phyloP scores from a whole-genome alignment of 208 protist species.

The Leishmania braziliensis region DNA sequence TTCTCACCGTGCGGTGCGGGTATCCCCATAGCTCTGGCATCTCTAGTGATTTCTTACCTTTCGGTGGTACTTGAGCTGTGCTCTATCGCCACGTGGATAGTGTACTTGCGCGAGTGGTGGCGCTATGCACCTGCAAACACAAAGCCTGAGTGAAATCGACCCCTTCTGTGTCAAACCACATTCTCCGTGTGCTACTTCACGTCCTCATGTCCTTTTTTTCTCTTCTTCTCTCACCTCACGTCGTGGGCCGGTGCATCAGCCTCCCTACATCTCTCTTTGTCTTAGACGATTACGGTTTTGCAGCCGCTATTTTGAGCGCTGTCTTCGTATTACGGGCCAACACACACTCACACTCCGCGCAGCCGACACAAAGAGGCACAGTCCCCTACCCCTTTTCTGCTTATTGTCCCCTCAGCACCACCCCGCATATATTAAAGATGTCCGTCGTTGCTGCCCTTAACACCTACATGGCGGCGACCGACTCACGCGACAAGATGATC shows the following conservation, averaged over 20 bases:
- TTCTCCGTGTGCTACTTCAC: neutral
- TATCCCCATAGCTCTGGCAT: neutral
- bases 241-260: neutral
- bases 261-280: neutral
- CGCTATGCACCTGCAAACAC: neutral
- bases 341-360: neutral
- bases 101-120: neutral
- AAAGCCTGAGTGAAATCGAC: neutral
- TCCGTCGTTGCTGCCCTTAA: conserved; percentile 38
- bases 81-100: neutral
- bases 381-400: neutral
- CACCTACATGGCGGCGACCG: conserved; percentile 58
- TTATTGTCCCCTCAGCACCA: neutral
- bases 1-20: neutral
- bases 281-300: neutral
- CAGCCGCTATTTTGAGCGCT: neutral
- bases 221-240: neutral
- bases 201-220: neutral
- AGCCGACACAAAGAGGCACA: neutral
- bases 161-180: too few species aligned
- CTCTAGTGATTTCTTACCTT: neutral
- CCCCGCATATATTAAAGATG: conserved; percentile 19
- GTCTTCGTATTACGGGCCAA: neutral
- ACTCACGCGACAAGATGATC: conserved; percentile 81
- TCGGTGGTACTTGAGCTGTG: neutral